phyloP scores from a whole-genome alignment of 2,329 filamentous ascomycete genomes.

The Fusarium sp. region DNA sequence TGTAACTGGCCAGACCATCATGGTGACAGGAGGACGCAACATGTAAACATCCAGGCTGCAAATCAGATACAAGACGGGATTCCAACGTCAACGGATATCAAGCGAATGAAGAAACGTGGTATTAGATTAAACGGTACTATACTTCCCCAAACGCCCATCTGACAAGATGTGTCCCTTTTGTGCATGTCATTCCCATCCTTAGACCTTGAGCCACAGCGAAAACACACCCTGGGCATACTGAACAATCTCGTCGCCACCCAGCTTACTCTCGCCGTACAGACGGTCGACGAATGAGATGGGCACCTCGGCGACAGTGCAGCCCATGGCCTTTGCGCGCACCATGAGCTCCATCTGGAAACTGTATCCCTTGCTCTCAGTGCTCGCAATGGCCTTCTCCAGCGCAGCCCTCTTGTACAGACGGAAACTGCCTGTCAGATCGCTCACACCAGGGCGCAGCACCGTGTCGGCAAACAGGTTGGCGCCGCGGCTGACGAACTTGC shows the following conservation, averaged over 20 bases:
- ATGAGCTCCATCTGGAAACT: conserved; percentile 99
- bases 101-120: conserved; percentile 43
- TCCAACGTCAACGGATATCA: background rate
- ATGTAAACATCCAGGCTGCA: conserved; percentile 54
- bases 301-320: conserved; percentile 91
- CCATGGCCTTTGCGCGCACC: conserved; percentile 96
- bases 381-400: conserved; percentile 87
- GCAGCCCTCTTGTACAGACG: conserved; percentile 92
- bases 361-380: conserved; percentile 95
- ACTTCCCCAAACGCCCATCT: conserved; percentile 48
- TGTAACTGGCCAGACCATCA: conserved; percentile 87
- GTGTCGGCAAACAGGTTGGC: conserved; percentile 98
- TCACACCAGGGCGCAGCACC: conserved; percentile 90
- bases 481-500: conserved; percentile 84
- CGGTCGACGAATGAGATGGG: conserved; percentile 97
- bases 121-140: conserved; percentile 49
- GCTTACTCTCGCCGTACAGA: conserved; percentile 93
- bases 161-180: conserved; percentile 42
- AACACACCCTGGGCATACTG: conserved; percentile 92
- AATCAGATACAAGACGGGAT: background rate
- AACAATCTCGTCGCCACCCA: conserved; percentile 94
- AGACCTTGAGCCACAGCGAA: conserved; percentile 81
- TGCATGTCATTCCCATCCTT: conserved; percentile 38
- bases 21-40: conserved; percentile 81
- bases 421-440: conserved; percentile 95